A percentile compares a stretch with the other conserved stretches of the same genome.
Conservation (phyloP, 805 yeast genomes). For the Nakazawaea pomicola region DNA sequence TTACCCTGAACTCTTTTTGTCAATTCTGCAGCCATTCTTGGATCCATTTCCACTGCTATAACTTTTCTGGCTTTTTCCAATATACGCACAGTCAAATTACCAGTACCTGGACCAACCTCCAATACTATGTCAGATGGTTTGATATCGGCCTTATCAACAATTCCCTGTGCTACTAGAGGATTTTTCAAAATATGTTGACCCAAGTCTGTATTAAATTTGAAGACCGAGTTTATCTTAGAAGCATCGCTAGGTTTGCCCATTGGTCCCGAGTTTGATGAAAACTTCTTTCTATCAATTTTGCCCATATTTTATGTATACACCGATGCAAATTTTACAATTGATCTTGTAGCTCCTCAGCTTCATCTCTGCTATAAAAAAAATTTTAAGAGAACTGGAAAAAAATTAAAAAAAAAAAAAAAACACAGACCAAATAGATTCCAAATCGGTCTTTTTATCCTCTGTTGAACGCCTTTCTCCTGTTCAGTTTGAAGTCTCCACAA, state of each 20-base stretch:
- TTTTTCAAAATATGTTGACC: slow-evolving; percentile 97
- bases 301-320: slow-evolving; percentile 42
- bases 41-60: slow-evolving; percentile 97
- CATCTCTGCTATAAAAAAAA: too few relatives aligned
- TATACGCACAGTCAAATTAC: slow-evolving; percentile 90
- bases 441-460: too few relatives aligned
- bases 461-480: too few relatives aligned
- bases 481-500: too few relatives aligned
- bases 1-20: slow-evolving; percentile 97
- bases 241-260: slow-evolving; percentile 50
- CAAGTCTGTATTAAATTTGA: slow-evolving; percentile 92
- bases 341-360: too few relatives aligned
- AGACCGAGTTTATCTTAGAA: slow-evolving; percentile 74
- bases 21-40: slow-evolving; percentile 99
- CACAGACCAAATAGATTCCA: too few relatives aligned
- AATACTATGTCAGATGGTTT: slow-evolving; percentile 89
- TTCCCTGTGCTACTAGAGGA: slow-evolving; percentile 96
- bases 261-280: slow-evolving; percentile 29
- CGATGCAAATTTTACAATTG: too few relatives aligned
- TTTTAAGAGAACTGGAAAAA: too few relatives aligned
- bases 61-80: slow-evolving; percentile 90
- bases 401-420: too few relatives aligned
- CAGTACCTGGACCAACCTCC: slow-evolving; percentile 99
- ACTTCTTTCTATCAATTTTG: slow-evolving; percentile 61
- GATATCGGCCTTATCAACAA: slow-evolving; percentile 92